Evolutionary conservation across 176 grass and related monocot species (phyloP).

Genomic region (bread wheat (Triticum aestivum)): IWGSC_CS_RefSeq_v2.1 NC_057807.1:132626336-132626835

Average conservation of each 20-base stretch:
- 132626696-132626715: constrained; percentile 65
- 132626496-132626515: background rate
- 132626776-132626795: constrained; percentile 70
- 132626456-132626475: constrained; percentile 14
- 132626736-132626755: constrained; percentile 68
- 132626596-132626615: constrained; percentile 55
- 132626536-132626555: constrained; percentile 86
- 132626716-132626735: constrained; percentile 57
- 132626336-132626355: constrained; percentile 62
- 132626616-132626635: constrained; percentile 47
- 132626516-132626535: constrained; percentile 93
- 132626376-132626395: constrained; percentile 44
- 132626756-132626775: constrained; percentile 59
- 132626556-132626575: constrained; percentile 97
- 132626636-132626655: background rate
- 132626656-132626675: constrained; percentile 3
- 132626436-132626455: constrained; percentile 80
- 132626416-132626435: constrained; percentile 93
- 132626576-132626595: constrained; percentile 70
- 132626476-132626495: background rate
- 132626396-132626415: constrained; percentile 66
- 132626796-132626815: constrained; percentile 36
- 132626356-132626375: constrained; percentile 72
- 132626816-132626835: background rate
- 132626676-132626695: background rate